phyloP scores from a whole-genome alignment of 495 filamentous ascomycete species.

The Hypoxylon fuscum region DNA sequence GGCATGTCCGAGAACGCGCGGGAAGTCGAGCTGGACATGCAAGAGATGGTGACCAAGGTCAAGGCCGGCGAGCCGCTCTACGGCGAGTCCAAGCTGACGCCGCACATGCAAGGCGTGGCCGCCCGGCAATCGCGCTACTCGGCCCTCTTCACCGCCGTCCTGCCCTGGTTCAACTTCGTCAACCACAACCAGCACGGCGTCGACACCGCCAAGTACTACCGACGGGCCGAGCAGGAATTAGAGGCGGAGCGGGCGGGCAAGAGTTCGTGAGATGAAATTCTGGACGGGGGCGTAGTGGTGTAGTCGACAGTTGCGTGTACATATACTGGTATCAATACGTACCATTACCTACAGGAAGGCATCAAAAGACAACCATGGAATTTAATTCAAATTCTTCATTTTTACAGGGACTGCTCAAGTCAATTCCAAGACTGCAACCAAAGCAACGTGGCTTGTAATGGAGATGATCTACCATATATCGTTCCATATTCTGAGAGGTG shows the following conservation, averaged over 20 bases:
- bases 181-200: conserved; percentile 98
- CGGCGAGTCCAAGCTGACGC: conserved; percentile 75
- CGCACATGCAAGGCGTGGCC: conserved; percentile 93
- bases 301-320: conserved; percentile 25
- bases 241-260: conserved; percentile 71
- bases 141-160: conserved; percentile 77
- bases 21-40: conserved; percentile 95
- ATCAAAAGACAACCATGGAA: conserved; percentile 9
- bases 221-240: conserved; percentile 91
- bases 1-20: conserved; percentile 90
- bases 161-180: conserved; percentile 98
- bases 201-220: conserved; percentile 98
- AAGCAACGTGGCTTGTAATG: too few species aligned
- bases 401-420: not conserved
- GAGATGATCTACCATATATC: too few species aligned
- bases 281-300: conserved; percentile 42
- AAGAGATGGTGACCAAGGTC: conserved; percentile 94
- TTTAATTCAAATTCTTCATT: conserved; percentile 1
- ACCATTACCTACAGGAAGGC: conserved; percentile 5
- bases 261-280: conserved; percentile 24
- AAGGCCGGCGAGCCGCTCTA: conserved; percentile 93
- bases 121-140: conserved; percentile 92
- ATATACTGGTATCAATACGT: conserved; percentile 17
- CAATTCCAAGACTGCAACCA: too few species aligned
- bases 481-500: too few species aligned